Conservation (phyloP, 2,329 filamentous ascomycete genomes). For the Sclerotinia glacialis region DNA sequence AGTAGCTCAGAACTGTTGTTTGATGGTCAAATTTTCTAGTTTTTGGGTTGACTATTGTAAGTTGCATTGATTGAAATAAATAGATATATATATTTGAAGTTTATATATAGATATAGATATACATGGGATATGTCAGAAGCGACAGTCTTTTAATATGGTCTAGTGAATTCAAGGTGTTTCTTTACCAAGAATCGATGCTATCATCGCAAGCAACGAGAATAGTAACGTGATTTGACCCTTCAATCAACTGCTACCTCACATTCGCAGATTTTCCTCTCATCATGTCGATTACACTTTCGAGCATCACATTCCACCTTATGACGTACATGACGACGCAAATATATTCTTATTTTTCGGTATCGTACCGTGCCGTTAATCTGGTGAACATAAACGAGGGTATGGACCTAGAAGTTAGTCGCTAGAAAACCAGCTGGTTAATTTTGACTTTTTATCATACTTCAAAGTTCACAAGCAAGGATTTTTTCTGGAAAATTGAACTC, state of each 20-base stretch:
- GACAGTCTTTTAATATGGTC: background rate
- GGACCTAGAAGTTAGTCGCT: background rate
- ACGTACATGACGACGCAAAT: background rate
- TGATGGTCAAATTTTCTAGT: slow-evolving; percentile 22
- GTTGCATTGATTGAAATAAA: background rate
- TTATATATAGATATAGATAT: background rate
- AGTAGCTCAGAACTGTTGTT: slow-evolving; percentile 22
- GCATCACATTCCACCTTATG: background rate
- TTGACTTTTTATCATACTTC: background rate
- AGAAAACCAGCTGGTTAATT: background rate
- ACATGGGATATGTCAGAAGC: background rate
- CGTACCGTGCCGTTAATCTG: background rate
- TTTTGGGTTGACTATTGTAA: background rate
- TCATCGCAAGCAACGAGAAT: background rate
- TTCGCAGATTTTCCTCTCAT: no score
- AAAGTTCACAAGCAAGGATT: background rate
- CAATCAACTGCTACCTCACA: background rate
- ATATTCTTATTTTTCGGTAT: background rate
- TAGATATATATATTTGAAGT: background rate
- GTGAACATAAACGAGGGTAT: no score
- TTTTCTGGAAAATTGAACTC: no score
- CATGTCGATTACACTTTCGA: background rate
- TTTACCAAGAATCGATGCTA: background rate
- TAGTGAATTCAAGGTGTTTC: no score
- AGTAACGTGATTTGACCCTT: background rate